Conservation (phyloP, 805 yeast genomes). For the Wickerhamomyces alni region DNA sequence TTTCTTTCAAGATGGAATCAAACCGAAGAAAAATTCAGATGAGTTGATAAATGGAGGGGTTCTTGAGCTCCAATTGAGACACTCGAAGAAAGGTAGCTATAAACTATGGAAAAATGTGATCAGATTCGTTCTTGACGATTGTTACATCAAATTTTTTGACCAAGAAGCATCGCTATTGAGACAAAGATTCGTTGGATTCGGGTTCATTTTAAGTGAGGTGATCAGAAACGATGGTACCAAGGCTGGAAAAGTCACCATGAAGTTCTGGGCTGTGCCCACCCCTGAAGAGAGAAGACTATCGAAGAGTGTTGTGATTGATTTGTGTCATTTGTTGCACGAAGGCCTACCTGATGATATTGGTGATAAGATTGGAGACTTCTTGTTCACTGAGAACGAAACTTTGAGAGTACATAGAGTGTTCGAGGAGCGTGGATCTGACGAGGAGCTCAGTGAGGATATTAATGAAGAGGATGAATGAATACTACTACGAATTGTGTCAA, state of each 20-base stretch:
- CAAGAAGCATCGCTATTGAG: not conserved
- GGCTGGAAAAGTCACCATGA: not conserved
- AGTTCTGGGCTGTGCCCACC: not conserved
- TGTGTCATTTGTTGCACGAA: not conserved
- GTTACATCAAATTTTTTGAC: not conserved
- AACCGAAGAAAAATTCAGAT: slow-evolving; percentile 2
- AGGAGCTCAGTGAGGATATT: not conserved
- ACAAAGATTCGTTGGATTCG: slow-evolving; percentile 3
- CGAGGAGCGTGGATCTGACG: not conserved
- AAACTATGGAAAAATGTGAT: slow-evolving; percentile 7
- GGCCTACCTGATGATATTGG: slow-evolving; percentile 1
- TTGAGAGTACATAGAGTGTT: not conserved
- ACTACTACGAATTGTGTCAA: no score
- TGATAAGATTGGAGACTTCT: not conserved
- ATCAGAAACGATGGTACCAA: not conserved
- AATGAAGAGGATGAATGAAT: not conserved
- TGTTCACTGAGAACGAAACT: not conserved
- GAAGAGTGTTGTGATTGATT: not conserved
- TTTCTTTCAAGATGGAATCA: slow-evolving; percentile 6
- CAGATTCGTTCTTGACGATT: slow-evolving; percentile 3
- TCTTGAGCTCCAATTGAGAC: slow-evolving; percentile 6
- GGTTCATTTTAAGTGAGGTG: not conserved
- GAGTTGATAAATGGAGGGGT: slow-evolving; percentile 4
- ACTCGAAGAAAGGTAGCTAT: not conserved
- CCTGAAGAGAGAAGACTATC: not conserved